Percentiles rank a stretch among this genome's conserved stretches.
Conservation (phyloP, 768 basidiomycete genomes). For the Sporobolomyces roseus region DNA sequence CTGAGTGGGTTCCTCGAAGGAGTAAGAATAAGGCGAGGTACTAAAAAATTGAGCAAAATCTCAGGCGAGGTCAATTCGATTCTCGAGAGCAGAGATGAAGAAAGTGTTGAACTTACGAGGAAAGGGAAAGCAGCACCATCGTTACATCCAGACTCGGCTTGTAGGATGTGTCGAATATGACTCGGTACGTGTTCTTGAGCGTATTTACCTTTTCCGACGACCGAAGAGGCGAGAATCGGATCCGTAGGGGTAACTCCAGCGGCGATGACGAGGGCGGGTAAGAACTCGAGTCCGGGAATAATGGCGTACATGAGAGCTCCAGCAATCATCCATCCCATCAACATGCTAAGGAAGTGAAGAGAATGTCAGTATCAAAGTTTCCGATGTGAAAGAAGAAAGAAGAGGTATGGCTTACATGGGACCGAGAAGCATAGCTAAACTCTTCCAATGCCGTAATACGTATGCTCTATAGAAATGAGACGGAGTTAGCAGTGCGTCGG, state of each 20-base stretch:
- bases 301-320: constrained; percentile 81
- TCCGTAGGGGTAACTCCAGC: constrained; percentile 66
- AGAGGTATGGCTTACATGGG: constrained; percentile 47
- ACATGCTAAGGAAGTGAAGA: too few relatives aligned
- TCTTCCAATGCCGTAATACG: constrained; percentile 87
- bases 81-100: too few relatives aligned
- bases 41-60: not conserved
- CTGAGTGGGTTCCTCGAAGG: constrained; percentile 59
- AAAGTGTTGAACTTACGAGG: constrained; percentile 55
- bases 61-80: not conserved
- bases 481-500: not conserved
- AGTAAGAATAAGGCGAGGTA: constrained; percentile 77
- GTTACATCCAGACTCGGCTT: constrained; percentile 88
- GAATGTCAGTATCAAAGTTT: too few relatives aligned
- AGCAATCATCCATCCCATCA: constrained; percentile 90
- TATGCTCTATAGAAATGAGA: constrained; percentile 62
- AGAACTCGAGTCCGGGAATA: constrained; percentile 81
- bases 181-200: constrained; percentile 87
- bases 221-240: constrained; percentile 86
- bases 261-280: constrained; percentile 81
- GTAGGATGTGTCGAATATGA: constrained; percentile 72
- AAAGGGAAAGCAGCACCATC: constrained; percentile 97
- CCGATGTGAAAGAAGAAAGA: too few relatives aligned
- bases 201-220: constrained; percentile 83
- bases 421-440: constrained; percentile 71